These are phyloP conservation scores for Kluyveromyces aestuarii DNA, from an alignment of 805 yeast species.

Conservation along the genomic window DNA sequence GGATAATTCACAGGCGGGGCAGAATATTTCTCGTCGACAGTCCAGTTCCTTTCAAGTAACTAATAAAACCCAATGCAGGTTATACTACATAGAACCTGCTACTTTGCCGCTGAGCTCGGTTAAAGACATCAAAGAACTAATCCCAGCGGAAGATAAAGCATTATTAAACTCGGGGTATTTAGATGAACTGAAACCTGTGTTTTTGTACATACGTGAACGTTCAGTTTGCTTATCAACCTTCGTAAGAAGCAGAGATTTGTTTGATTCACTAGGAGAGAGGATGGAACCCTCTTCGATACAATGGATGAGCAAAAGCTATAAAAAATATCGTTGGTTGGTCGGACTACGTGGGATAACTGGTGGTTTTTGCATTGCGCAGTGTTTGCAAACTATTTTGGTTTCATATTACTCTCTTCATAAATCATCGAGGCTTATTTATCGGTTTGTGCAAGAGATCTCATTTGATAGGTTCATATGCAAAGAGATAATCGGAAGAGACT, in stretches of 20 bases:
- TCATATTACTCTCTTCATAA: slow-evolving; percentile 11
- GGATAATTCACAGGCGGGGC: neutral
- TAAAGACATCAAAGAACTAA: neutral
- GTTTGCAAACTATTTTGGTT: slow-evolving; percentile 14
- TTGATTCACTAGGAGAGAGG: neutral
- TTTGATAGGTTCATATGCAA: neutral
- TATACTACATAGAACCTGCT: neutral
- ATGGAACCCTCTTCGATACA: neutral
- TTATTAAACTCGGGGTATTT: neutral
- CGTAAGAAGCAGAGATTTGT: neutral
- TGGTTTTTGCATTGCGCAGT: slow-evolving; percentile 3
- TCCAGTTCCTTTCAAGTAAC: neutral
- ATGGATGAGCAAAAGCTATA: slow-evolving; percentile 1
- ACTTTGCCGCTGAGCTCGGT: neutral
- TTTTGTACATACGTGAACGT: neutral
- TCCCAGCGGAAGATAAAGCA: neutral
- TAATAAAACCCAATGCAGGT: neutral
- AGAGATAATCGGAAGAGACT: neutral
- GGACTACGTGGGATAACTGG: neutral
- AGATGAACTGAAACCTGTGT: neutral
- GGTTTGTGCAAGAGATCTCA: neutral
- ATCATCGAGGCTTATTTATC: neutral
- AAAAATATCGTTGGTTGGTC: neutral
- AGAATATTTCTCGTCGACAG: neutral
- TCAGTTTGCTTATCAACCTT: neutral